Evolutionary conservation across 805 yeast genomes (phyloP), one percentile per base, ranked within the genome.

Genomic region (Cyberlindnera petersonii): DNA sequence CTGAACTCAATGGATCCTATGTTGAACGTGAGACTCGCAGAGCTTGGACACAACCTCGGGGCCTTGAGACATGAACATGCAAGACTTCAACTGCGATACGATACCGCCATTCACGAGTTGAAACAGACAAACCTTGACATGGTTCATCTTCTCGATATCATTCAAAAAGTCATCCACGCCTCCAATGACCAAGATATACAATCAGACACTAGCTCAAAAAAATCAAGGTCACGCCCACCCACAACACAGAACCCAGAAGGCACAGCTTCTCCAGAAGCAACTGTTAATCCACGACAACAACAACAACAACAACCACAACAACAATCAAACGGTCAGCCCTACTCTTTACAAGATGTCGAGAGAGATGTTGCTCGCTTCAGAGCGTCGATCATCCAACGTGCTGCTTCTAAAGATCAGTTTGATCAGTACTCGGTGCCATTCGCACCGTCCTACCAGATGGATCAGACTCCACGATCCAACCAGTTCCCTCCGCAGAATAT

Each of bases 91-190:
- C 50, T 66, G 13, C 64, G 70, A 37, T 72, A 72, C 50, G 82
- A 77, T 21, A 49, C 65, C 9, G 65, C 77, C 6, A 55, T 61
- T 23, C 74, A 70, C 5, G 78, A 75, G 34, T 50, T 75, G 41
- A 68, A 70, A 26, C 64, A 66, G 38, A 66, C 73, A 14, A 77
- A 75, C 49, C 50, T 66, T 38, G 86, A 79, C 48, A 63, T 75
- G 59, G 70, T 77, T 3, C 67, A 67, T 26, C 42, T 79, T 8
- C 48, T 79, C 9, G 84, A 77, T 17, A 51, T 71, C 33, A 54
- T 71, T 28, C 72, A 69, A 36, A 58, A 48, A 21, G 26, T 58
- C 13, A 50, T 40, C 32, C 43, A 31, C 15, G 26, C 39, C n/a
- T 44, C 15, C 18, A 15, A 6, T 19, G 27, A 21, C 2, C 30